A percentile compares a stretch with the other conserved stretches of the same genome.
Evolutionary conservation across 495 filamentous ascomycete species (phyloP).

Genomic region (Hypoxylon subgilvum): DNA sequence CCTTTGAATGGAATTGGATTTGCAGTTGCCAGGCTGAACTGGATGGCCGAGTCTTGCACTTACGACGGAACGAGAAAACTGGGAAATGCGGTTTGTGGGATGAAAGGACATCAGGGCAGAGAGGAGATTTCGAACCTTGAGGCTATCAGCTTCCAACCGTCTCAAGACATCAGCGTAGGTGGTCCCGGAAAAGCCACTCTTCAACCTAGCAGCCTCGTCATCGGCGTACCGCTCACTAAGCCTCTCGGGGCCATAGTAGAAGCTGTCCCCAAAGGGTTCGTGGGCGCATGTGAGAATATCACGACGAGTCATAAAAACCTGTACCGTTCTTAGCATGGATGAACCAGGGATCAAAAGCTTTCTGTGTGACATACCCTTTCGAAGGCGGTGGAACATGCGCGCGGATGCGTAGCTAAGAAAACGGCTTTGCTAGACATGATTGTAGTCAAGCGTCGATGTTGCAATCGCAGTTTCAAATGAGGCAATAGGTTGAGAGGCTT

Average conservation of each 20-base stretch:
- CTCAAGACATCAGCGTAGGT: slow-evolving; percentile 81
- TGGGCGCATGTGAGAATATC: slow-evolving; percentile 83
- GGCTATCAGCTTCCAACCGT: slow-evolving; percentile 67
- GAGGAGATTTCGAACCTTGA: slow-evolving; percentile 53
- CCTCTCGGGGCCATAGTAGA: slow-evolving; percentile 91
- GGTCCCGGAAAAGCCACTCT: slow-evolving; percentile 75
- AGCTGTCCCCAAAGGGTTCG: slow-evolving; percentile 96
- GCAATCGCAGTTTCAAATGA: slow-evolving; percentile 30
- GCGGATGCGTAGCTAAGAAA: slow-evolving; percentile 90
- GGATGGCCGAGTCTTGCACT: slow-evolving; percentile 12
- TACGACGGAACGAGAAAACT: slow-evolving; percentile 10
- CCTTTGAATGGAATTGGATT: neutral
- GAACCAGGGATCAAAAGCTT: neutral
- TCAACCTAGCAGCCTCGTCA: slow-evolving; percentile 69
- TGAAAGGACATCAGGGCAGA: neutral
- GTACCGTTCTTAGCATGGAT: slow-evolving; percentile 1
- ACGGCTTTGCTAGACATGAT: slow-evolving; percentile 80
- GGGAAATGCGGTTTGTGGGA: neutral
- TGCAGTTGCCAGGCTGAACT: too few relatives aligned
- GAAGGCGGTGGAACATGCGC: slow-evolving; percentile 94
- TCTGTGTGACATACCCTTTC: slow-evolving; percentile 70
- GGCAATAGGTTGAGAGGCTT: slow-evolving; percentile 1
- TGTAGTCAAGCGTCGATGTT: slow-evolving; percentile 29
- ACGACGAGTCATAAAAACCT: slow-evolving; percentile 95
- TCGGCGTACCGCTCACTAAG: slow-evolving; percentile 75